Evolutionary conservation across 345 rosid genomes (phyloP), one percentile per base, ranked within the genome.

Genomic region (Trapa bicornis): DNA sequence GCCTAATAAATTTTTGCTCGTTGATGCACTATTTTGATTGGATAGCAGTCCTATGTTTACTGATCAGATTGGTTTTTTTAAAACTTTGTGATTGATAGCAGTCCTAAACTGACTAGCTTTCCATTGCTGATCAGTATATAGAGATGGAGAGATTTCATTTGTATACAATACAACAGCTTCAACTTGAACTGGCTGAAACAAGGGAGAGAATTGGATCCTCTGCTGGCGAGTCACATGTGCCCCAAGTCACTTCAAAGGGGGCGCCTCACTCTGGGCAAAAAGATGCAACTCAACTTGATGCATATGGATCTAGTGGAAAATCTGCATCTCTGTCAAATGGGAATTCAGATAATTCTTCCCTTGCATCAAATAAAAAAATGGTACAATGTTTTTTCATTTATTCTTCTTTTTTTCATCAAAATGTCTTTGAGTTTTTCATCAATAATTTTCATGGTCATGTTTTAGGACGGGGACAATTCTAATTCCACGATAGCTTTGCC

Each of bases 111-210:
- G 15, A 66, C 71, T 65, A 66, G 43, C 42, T 12, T 62, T 66
- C 53, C 73, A 64, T 72, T 65, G 33, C 67, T 71, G 70, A 67
- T 73, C 83, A 94, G 99, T 83, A 89, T 79, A 80, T 79, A 6
- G 99, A 94, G 76, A 84, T 90, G 87, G 98, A 93, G 83, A 83
- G 97, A 76, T 71, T 83, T 75, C 97, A 91, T 78, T 43, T 81
- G 75, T 96, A 86, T 79, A 73, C 91, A 68, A 75, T 94, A 54
- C 96, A 91, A 68, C 99, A 91, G 69, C 97, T 91, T 77, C 97
- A 89, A 69, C 75, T 75, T 75, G 91, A 91, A 76, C 79, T 91
- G 74, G 89, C 90, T 69, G 91, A 85, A 75, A 77, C 77, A 15
- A 91, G 84, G 75, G 96, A 83, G 74, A 87, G 87, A 72, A 80